These are phyloP conservation scores for Thymus mandschuricus DNA, from an alignment of 257 asterid species.

Conservation along the genomic window DNA sequence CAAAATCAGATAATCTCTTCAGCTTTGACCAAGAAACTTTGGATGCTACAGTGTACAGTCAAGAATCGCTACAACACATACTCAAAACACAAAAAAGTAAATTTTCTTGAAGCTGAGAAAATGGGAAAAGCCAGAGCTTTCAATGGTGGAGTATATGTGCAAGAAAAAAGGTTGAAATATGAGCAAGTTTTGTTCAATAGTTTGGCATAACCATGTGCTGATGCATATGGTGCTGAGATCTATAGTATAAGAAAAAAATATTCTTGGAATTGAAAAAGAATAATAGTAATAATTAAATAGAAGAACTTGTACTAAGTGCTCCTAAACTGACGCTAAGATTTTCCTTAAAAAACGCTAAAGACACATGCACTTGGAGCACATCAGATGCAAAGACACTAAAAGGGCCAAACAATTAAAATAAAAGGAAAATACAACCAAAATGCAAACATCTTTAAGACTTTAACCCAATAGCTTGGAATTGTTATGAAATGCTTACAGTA, in stretches of 20 bases:
- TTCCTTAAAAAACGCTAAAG: constrained; percentile 47
- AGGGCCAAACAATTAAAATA: constrained; percentile 29
- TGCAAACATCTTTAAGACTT: constrained; percentile 26
- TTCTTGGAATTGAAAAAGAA: constrained; percentile 42
- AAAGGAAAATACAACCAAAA: constrained; percentile 23
- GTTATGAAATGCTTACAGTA: no score
- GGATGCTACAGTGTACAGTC: not conserved
- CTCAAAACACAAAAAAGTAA: not conserved
- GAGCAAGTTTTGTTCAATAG: constrained; percentile 43
- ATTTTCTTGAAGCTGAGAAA: constrained; percentile 23
- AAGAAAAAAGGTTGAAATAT: constrained; percentile 3
- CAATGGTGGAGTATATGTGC: not conserved
- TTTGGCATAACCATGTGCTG: constrained; percentile 62
- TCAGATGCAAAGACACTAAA: constrained; percentile 40
- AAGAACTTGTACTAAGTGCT: constrained; percentile 32
- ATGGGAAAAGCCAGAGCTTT: constrained; percentile 27
- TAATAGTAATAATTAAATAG: constrained; percentile 23
- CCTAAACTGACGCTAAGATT: constrained; percentile 41
- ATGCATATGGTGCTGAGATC: constrained; percentile 54
- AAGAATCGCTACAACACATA: constrained; percentile 12
- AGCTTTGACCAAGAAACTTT: constrained; percentile 22
- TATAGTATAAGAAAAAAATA: constrained; percentile 40
- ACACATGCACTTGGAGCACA: constrained; percentile 53
- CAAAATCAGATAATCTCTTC: constrained; percentile 30
- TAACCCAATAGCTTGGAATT: no score